phyloP scores from a whole-genome alignment of 2,329 filamentous ascomycete species.

The Madurella mycetomatis region DNA sequence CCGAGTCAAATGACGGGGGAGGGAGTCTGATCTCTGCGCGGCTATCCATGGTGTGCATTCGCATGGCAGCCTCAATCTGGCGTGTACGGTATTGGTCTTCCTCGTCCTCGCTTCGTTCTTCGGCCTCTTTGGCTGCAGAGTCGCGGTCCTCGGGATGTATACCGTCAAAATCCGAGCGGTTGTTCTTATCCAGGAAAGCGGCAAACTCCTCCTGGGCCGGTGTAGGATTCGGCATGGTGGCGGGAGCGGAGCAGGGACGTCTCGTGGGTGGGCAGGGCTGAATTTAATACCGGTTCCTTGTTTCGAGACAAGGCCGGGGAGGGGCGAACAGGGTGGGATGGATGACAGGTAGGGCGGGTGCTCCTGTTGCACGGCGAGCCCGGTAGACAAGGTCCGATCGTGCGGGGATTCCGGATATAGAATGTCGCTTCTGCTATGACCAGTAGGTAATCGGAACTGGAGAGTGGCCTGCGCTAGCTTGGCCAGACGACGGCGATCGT shows the following conservation, averaged over 20 bases:
- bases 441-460: neutral
- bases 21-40: constrained; percentile 54
- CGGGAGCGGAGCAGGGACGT: constrained; percentile 16
- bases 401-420: neutral
- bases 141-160: constrained; percentile 58
- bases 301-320: constrained; percentile 16
- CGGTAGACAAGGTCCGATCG: constrained; percentile 12
- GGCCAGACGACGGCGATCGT: neutral
- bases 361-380: constrained; percentile 20
- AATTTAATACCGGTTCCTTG: constrained; percentile 35
- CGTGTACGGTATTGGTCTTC: constrained; percentile 50
- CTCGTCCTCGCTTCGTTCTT: constrained; percentile 49
- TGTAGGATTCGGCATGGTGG: constrained; percentile 52
- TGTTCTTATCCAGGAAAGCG: constrained; percentile 55
- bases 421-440: neutral
- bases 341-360: constrained; percentile 7
- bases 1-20: constrained; percentile 59
- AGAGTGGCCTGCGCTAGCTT: neutral
- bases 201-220: constrained; percentile 65
- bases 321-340: constrained; percentile 14
- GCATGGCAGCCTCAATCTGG: constrained; percentile 61
- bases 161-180: constrained; percentile 36
- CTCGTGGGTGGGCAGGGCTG: constrained; percentile 23
- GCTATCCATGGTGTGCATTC: constrained; percentile 54
- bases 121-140: constrained; percentile 38